phyloP scores from a whole-genome alignment of 83 land plant genomes.

The Thuja plicata region DNA sequence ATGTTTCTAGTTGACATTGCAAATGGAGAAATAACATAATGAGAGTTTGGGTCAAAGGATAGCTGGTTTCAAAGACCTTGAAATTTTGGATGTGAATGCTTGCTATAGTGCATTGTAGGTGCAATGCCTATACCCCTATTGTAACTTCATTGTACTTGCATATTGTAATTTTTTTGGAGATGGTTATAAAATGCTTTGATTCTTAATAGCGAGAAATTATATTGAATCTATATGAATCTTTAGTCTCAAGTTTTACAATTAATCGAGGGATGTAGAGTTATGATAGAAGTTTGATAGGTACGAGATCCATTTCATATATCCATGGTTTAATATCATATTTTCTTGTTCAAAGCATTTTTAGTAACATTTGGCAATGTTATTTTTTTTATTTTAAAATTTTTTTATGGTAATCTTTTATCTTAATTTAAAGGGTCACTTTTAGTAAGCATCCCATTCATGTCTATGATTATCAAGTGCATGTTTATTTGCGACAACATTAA shows the following conservation, averaged over 20 bases:
- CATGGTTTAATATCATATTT: background rate
- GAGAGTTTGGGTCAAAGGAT: slow-evolving; percentile 70
- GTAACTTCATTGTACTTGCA: background rate
- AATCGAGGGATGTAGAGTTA: slow-evolving; percentile 80
- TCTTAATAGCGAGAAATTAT: background rate
- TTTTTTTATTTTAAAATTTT: background rate
- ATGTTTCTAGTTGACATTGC: slow-evolving; percentile 58
- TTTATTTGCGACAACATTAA: too few species aligned
- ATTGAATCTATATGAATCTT: slow-evolving; percentile 55
- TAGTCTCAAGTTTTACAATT: slow-evolving; percentile 38
- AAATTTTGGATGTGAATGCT: slow-evolving; percentile 68
- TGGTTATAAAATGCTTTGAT: background rate
- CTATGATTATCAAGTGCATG: too few species aligned
- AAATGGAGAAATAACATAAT: slow-evolving; percentile 77
- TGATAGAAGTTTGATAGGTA: slow-evolving; percentile 76
- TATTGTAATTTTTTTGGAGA: background rate
- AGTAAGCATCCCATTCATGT: slow-evolving; percentile 70
- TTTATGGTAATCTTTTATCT: slow-evolving; percentile 6
- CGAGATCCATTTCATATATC: background rate
- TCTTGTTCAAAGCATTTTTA: background rate
- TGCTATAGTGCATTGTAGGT: slow-evolving; percentile 74
- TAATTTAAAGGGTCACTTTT: slow-evolving; percentile 65
- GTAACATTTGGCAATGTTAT: background rate
- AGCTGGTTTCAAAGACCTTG: slow-evolving; percentile 66
- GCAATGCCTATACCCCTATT: background rate